phyloP scores from a whole-genome alignment of 176 grass and related monocot species.

The Puya raimondii region DNA sequence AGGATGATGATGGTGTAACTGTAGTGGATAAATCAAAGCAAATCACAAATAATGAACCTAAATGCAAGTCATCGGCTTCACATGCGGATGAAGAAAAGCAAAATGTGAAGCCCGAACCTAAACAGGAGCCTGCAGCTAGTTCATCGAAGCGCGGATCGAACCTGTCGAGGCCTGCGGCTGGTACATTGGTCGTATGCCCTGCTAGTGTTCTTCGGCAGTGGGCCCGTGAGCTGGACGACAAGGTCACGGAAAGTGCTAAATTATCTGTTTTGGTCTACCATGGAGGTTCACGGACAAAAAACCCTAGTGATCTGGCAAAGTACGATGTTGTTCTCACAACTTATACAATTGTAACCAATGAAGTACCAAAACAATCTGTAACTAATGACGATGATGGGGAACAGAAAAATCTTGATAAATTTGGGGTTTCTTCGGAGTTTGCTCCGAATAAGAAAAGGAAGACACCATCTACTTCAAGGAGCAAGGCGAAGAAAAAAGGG shows the following conservation, averaged over 20 bases:
- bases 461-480: constrained; percentile 13
- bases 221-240: constrained; percentile 72
- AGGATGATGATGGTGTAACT: constrained; percentile 47
- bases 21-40: constrained; percentile 18
- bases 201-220: constrained; percentile 93
- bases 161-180: constrained; percentile 68
- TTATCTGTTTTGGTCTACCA: constrained; percentile 91
- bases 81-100: constrained; percentile 22
- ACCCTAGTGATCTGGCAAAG: constrained; percentile 69
- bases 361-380: constrained; percentile 78
- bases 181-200: constrained; percentile 90
- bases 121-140: constrained; percentile 30
- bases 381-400: constrained; percentile 54
- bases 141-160: constrained; percentile 27
- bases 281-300: constrained; percentile 85
- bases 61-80: constrained; percentile 12
- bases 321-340: constrained; percentile 95
- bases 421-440: constrained; percentile 37
- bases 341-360: constrained; percentile 93
- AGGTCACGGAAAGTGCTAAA: constrained; percentile 54
- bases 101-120: constrained; percentile 26
- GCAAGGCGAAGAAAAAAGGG: constrained; percentile 62
- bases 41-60: constrained; percentile 17
- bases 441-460: constrained; percentile 73
- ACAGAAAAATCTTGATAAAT: constrained; percentile 59